Evolutionary conservation across 306 rosid genomes (phyloP).

Genomic region (Quercus parvula): DNA sequence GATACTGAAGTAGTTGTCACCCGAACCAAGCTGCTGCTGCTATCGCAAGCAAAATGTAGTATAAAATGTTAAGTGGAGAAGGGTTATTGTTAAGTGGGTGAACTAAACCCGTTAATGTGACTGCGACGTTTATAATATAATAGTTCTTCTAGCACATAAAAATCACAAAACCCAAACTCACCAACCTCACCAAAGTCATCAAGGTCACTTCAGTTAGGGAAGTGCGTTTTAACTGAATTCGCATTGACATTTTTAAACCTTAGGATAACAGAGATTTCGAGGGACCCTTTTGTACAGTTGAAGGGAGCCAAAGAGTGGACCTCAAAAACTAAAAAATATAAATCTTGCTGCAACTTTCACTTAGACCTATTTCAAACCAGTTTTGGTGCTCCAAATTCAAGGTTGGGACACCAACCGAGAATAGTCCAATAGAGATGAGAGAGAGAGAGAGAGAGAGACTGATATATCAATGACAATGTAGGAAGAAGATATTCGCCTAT

Average conservation of each 20-base stretch:
- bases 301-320: background rate
- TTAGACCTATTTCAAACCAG: background rate
- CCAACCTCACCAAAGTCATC: conserved; percentile 72
- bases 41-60: conserved; percentile 10
- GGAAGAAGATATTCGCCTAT: background rate
- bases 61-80: conserved; percentile 1
- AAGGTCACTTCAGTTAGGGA: conserved; percentile 51
- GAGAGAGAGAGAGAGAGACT: background rate
- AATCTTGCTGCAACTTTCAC: background rate
- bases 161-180: conserved; percentile 17
- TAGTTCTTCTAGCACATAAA: background rate
- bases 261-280: background rate
- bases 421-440: background rate
- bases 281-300: conserved; percentile 19
- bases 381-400: conserved; percentile 45
- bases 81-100: conserved; percentile 62
- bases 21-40: background rate
- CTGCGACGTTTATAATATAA: background rate
- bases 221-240: conserved; percentile 65
- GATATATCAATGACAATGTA: too few species aligned
- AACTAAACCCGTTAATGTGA: conserved; percentile 65
- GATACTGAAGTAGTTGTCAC: conserved; percentile 8
- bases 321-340: background rate
- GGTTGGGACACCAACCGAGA: conserved; percentile 53
- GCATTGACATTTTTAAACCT: conserved; percentile 25